A percentile compares a stretch with the other conserved stretches of the same genome.
phyloP scores from a whole-genome alignment of 371 early-diverging fungal genomes.

The Apophysomyces variabilis region DNA sequence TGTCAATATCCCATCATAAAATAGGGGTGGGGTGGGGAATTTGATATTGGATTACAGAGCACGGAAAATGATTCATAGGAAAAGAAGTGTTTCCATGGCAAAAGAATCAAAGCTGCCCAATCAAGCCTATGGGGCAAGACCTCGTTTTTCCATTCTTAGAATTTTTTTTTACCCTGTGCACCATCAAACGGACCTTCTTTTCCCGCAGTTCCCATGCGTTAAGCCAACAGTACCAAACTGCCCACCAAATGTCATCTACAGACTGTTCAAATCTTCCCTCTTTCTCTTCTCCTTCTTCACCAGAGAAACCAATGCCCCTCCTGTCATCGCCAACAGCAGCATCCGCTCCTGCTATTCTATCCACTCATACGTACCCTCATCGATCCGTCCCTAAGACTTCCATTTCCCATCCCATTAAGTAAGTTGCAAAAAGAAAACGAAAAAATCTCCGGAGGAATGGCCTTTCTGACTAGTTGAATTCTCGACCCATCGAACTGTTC shows the following conservation, averaged over 20 bases:
- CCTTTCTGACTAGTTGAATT: not conserved
- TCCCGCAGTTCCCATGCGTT: conserved; percentile 8
- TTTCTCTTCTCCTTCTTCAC: conserved; percentile 8
- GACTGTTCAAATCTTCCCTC: conserved; percentile 19
- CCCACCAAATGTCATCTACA: conserved; percentile 19
- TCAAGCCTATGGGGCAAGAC: not conserved
- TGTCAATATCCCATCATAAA: no score
- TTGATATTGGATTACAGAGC: no score
- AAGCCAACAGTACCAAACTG: not conserved
- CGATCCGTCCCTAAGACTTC: conserved; percentile 49
- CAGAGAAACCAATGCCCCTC: not conserved
- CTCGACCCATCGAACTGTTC: not conserved
- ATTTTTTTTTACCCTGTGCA: not conserved
- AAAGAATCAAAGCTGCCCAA: no score
- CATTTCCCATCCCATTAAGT: conserved; percentile 63
- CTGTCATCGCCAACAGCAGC: conserved; percentile 3
- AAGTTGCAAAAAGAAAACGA: conserved; percentile 6
- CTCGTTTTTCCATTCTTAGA: conserved; percentile 1
- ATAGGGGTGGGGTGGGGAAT: no score
- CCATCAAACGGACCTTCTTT: not conserved
- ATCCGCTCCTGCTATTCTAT: not conserved
- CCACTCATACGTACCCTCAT: conserved; percentile 10
- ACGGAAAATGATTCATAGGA: no score
- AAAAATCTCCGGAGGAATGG: no score
- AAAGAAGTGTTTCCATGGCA: no score